These are phyloP conservation scores for Zoysia matrella DNA, from an alignment of 202 grass and related monocot genomes.

Conservation along the genomic window DNA sequence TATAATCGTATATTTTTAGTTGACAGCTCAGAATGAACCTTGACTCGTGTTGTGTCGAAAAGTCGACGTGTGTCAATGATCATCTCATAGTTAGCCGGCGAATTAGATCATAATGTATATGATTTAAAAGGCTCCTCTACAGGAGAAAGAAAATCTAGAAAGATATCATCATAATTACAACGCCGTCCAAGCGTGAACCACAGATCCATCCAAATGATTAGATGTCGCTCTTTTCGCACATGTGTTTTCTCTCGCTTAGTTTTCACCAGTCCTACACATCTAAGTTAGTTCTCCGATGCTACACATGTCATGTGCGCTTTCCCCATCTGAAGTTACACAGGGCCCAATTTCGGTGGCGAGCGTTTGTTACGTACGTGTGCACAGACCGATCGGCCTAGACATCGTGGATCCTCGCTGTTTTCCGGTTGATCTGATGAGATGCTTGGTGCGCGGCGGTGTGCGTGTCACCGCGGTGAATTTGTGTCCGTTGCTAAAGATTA, in stretches of 20 bases:
- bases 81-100: too few relatives aligned
- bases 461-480: too few relatives aligned
- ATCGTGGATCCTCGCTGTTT: too few relatives aligned
- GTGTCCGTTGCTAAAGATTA: too few relatives aligned
- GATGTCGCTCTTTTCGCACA: slow-evolving; percentile 39
- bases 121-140: too few relatives aligned
- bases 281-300: not conserved
- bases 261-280: slow-evolving; percentile 5
- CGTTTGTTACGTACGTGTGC: not conserved
- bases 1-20: too few relatives aligned
- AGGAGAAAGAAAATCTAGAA: slow-evolving; percentile 1
- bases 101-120: too few relatives aligned
- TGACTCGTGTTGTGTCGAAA: too few relatives aligned
- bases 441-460: too few relatives aligned
- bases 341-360: not conserved
- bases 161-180: slow-evolving; percentile 6
- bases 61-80: too few relatives aligned
- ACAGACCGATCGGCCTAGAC: not conserved
- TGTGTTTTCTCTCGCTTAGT: slow-evolving; percentile 12
- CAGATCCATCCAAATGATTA: not conserved
- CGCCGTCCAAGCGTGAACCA: not conserved
- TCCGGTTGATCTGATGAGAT: too few relatives aligned
- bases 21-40: too few relatives aligned
- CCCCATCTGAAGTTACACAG: not conserved
- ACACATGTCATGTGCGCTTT: slow-evolving; percentile 30